phyloP scores from a whole-genome alignment of 2,329 filamentous ascomycete genomes.

The Verticillium albo-atrum region DNA sequence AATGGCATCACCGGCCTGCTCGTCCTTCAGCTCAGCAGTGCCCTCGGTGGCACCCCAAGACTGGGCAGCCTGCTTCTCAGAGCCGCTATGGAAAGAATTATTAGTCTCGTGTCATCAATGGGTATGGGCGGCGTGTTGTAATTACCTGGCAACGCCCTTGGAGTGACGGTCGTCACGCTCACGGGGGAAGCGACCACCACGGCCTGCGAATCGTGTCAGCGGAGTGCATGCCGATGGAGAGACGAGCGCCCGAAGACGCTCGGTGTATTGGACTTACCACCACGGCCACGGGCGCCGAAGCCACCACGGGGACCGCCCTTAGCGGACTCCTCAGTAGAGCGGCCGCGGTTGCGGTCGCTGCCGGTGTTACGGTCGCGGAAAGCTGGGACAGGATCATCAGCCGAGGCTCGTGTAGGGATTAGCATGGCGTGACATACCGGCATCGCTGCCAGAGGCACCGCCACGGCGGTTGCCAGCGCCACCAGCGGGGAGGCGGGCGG shows the following conservation, averaged over 20 bases:
- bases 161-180: conserved; percentile 54
- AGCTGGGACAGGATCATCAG: conserved; percentile 45
- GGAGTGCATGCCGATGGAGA: neutral
- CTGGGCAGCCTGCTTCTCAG: conserved; percentile 82
- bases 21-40: conserved; percentile 80
- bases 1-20: conserved; percentile 86
- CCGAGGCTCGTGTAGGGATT: neutral
- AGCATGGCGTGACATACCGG: conserved; percentile 60
- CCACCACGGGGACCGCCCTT: conserved; percentile 55
- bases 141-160: conserved; percentile 42
- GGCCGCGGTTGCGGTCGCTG: conserved; percentile 74
- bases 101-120: neutral
- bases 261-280: conserved; percentile 37
- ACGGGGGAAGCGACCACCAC: conserved; percentile 48
- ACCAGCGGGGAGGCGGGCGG: conserved; percentile 39
- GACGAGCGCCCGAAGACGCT: neutral
- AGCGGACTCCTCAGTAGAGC: conserved; percentile 66
- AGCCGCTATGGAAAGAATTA: conserved; percentile 48
- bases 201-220: conserved; percentile 31
- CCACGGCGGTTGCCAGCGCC: conserved; percentile 42
- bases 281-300: conserved; percentile 58
- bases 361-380: conserved; percentile 87
- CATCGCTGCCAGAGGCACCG: conserved; percentile 72
- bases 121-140: neutral
- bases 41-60: conserved; percentile 86